phyloP scores from a whole-genome alignment of 2,329 filamentous ascomycete genomes.

The Ceratocystiopsis minuta region DNA sequence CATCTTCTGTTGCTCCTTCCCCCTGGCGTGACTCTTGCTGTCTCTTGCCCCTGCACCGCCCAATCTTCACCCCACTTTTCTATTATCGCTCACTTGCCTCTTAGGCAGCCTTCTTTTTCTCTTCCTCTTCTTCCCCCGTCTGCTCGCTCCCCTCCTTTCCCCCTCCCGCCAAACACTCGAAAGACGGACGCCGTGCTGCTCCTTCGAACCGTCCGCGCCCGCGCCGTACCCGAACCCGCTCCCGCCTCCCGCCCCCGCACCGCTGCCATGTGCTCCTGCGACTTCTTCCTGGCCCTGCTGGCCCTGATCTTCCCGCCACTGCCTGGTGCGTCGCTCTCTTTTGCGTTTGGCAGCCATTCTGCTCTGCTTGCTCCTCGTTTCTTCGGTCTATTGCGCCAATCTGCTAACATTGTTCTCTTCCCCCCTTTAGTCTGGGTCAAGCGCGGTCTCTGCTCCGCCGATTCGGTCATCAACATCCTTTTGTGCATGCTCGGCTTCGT shows the following conservation, averaged over 20 bases:
- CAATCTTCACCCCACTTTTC: too few species aligned
- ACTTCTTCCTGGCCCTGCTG: conserved; percentile 45
- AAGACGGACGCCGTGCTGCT: too few species aligned
- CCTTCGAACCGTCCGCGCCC: background rate
- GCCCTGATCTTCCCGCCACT: conserved; percentile 49
- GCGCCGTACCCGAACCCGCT: background rate
- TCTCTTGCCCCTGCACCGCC: too few species aligned
- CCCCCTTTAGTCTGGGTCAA: conserved; percentile 73
- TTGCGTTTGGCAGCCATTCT: too few species aligned
- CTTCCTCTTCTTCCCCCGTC: too few species aligned
- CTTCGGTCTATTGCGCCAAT: background rate
- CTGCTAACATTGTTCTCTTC: too few species aligned
- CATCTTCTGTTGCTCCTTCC: too few species aligned
- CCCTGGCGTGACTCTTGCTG: too few species aligned
- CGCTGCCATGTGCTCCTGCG: conserved; percentile 35
- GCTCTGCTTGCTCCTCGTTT: background rate
- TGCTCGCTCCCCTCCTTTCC: too few species aligned
- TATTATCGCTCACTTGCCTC: too few species aligned
- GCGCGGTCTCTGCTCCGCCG: conserved; percentile 75
- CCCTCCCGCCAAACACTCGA: too few species aligned
- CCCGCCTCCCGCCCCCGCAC: background rate
- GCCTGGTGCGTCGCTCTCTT: conserved; percentile 31
- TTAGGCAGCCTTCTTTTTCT: too few species aligned
- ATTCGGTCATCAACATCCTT: conserved; percentile 88
- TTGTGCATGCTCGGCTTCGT: conserved; percentile 61